Evolutionary conservation across 116 monocot genomes (phyloP), one percentile per base, ranked within the genome.

Genomic region (Cymodocea nodosa): DNA sequence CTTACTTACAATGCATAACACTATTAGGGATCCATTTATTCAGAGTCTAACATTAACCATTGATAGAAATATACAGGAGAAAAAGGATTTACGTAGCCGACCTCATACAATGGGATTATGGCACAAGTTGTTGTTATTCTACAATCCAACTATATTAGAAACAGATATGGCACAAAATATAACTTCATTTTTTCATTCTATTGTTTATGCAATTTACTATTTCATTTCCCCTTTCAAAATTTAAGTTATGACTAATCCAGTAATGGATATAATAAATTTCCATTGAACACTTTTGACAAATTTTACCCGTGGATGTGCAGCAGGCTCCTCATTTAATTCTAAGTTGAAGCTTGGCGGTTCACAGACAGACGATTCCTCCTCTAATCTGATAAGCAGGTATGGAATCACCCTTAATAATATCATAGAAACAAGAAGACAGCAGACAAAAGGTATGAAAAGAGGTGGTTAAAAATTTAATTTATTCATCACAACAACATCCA

Each of bases 271-370:
- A 58, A 58, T 30, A 30, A 30, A 3, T 30, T 30, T 30, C 2
- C 30, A 30, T 30, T 1, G 30, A 30, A 30, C 30, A 30, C 30
- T 30, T 30, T 30, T 30, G 30, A 30, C 30, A 30, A 1, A 30
- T 30, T 55, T 70, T 74, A 88, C 88, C 85, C 82, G 85, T 6
- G 73, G 75, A 34, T 67, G 44, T 20, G 59, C 64, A 70, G 52
- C 69, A 23, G 71, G 39, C 52, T 89, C 84, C 63, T 84, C 85
- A 35, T 68, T 74, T 15, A 64, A 22, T 60, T 56, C 75, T 36
- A 50, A 66, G 52, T 70, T 23, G 16, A 66, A 69, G 18, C 44
- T 40, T 2, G 60, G 24, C 13, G 56, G 24, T 55, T 79, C 74
- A 60, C 63, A 73, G 2, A 74, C 65, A 16, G 48, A 54, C 12